These are phyloP conservation scores for Monosporascus cannonballus DNA, from an alignment of 2,329 filamentous ascomycete species.

Conservation along the genomic window DNA sequence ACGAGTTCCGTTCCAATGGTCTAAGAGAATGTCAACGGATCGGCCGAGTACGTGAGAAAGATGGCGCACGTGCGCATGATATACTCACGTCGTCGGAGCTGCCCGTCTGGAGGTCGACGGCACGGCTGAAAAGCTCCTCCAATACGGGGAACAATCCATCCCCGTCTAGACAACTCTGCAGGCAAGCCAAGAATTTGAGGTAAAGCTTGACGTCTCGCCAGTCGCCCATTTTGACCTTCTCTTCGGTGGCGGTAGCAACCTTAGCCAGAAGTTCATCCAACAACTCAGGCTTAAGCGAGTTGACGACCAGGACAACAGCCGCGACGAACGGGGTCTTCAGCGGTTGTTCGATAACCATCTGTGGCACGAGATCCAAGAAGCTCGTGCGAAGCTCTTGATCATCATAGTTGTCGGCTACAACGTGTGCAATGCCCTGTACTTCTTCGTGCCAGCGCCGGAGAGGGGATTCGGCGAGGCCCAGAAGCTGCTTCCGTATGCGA, in stretches of 20 bases:
- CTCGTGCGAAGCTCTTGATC: conserved; percentile 68
- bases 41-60: background rate
- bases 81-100: conserved; percentile 81
- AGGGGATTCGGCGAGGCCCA: conserved; percentile 76
- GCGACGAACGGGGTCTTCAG: conserved; percentile 97
- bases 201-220: conserved; percentile 91
- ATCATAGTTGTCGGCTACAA: conserved; percentile 78
- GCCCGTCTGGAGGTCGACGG: conserved; percentile 88
- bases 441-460: conserved; percentile 75
- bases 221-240: conserved; percentile 62
- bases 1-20: conserved; percentile 78
- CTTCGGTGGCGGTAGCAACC: conserved; percentile 56
- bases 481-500: conserved; percentile 70
- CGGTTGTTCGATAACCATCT: conserved; percentile 82
- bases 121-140: conserved; percentile 83
- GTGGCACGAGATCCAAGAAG: conserved; percentile 68
- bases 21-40: conserved; percentile 24
- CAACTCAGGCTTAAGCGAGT: conserved; percentile 71
- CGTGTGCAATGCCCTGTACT: conserved; percentile 65
- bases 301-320: conserved; percentile 72
- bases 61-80: background rate
- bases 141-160: conserved; percentile 81
- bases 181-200: conserved; percentile 80
- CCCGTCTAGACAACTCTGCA: conserved; percentile 74
- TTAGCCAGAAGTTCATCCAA: conserved; percentile 63